Conservation (phyloP, 176 grass and related monocot genomes). For the Pharus latifolius region DNA sequence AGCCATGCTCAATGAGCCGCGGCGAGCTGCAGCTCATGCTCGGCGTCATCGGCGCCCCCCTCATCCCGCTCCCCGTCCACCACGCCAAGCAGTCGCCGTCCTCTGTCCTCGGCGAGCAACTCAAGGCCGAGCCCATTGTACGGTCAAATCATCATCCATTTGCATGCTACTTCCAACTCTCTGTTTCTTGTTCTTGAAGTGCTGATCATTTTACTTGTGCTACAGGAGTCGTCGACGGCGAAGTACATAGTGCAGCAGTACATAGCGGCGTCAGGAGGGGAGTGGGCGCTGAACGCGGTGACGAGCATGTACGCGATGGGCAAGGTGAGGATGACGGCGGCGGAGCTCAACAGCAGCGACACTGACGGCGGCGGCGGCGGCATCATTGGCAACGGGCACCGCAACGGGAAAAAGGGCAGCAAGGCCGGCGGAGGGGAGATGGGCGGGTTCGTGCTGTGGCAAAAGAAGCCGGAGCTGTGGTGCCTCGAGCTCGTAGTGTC, state of each 20-base stretch:
- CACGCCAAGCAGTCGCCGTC: conserved; percentile 60
- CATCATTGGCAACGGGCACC: neutral
- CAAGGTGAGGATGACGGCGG: conserved; percentile 72
- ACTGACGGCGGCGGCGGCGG: neutral
- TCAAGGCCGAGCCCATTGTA: conserved; percentile 79
- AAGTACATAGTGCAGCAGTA: conserved; percentile 99
- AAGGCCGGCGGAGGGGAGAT: conserved; percentile 45
- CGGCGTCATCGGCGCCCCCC: conserved; percentile 91
- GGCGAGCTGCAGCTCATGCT: conserved; percentile 97
- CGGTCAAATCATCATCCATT: neutral
- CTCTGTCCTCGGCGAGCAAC: conserved; percentile 50
- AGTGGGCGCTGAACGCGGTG: conserved; percentile 70
- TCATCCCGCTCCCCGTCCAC: conserved; percentile 75
- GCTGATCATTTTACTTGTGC: neutral
- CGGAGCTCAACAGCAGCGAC: conserved; percentile 70
- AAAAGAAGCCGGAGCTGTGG: conserved; percentile 97
- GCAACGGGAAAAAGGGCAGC: conserved; percentile 28
- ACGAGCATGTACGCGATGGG: conserved; percentile 97
- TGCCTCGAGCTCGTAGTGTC: conserved; percentile 95
- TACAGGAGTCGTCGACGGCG: conserved; percentile 77
- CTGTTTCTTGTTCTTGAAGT: neutral
- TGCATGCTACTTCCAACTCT: neutral
- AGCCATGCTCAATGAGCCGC: conserved; percentile 54
- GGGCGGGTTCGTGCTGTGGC: conserved; percentile 98
- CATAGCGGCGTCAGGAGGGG: conserved; percentile 89